A percentile compares a stretch with the other conserved stretches of the same genome.
Evolutionary conservation across 306 rosid genomes (phyloP).

Genomic region (Casuarina glauca): DNA sequence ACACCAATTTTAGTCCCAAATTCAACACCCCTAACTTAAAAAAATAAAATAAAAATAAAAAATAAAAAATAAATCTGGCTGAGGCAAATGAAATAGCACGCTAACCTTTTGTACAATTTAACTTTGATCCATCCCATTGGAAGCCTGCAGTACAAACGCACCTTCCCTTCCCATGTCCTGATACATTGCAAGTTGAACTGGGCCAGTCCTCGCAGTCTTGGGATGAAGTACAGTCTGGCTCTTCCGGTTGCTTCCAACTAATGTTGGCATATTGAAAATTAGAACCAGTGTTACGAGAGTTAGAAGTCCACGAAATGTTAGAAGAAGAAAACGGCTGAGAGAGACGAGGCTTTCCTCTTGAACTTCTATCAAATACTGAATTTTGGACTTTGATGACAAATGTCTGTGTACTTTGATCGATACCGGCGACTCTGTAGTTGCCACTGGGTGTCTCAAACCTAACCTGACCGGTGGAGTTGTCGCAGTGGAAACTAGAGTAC

Average conservation of each 20-base stretch:
- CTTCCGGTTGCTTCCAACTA: conserved; percentile 30
- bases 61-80: no score
- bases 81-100: no score
- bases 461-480: neutral
- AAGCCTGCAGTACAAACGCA: conserved; percentile 36
- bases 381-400: conserved; percentile 6
- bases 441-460: conserved; percentile 17
- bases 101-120: conserved; percentile 29
- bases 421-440: conserved; percentile 3
- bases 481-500: conserved; percentile 35
- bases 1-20: no score
- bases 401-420: neutral
- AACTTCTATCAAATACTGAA: neutral
- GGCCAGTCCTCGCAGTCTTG: conserved; percentile 31
- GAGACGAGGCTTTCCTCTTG: neutral
- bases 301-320: no score
- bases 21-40: no score
- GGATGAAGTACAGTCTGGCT: conserved; percentile 29
- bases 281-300: neutral
- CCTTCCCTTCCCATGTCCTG: conserved; percentile 14
- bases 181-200: conserved; percentile 34
- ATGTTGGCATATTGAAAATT: conserved; percentile 7
- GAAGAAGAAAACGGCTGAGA: no score
- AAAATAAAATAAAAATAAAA: no score
- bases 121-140: conserved; percentile 17